These are phyloP conservation scores for Cryptococcus maquisensis DNA, from an alignment of 1,284 basidiomycete genomes.

Conservation along the genomic window DNA sequence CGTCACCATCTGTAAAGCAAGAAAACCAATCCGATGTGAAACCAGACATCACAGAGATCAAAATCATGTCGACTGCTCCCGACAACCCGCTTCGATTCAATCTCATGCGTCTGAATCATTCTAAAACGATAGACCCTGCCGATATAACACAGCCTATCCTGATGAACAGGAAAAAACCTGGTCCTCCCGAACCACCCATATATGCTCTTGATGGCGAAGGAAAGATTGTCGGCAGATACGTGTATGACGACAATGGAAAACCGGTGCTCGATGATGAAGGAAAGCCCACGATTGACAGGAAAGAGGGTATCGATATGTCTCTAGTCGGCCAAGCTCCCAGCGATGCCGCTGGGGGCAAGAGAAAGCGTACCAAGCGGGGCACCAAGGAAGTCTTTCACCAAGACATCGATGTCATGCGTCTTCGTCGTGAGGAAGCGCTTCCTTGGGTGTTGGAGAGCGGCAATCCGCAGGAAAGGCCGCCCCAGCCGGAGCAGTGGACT, in stretches of 20 bases:
- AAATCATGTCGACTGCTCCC: constrained; percentile 33
- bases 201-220: constrained; percentile 35
- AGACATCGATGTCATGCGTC: constrained; percentile 39
- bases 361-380: constrained; percentile 18
- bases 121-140: constrained; percentile 31
- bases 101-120: constrained; percentile 36
- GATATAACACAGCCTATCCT: constrained; percentile 29
- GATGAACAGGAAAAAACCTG: constrained; percentile 42
- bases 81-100: constrained; percentile 31
- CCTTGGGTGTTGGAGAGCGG: constrained; percentile 43
- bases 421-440: constrained; percentile 40
- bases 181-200: constrained; percentile 23
- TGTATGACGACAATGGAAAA: constrained; percentile 39
- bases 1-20: constrained; percentile 6
- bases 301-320: constrained; percentile 33
- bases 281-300: constrained; percentile 32
- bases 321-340: constrained; percentile 34
- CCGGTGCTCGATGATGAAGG: constrained; percentile 38
- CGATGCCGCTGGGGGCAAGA: constrained; percentile 8
- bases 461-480: constrained; percentile 19
- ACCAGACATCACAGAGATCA: constrained; percentile 30
- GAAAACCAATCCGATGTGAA: constrained; percentile 8
- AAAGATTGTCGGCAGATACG: constrained; percentile 35
- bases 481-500: constrained; percentile 40
- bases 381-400: constrained; percentile 43